Percentiles rank a stretch among this genome's conserved stretches.
Evolutionary conservation across 306 rosid genomes (phyloP).

Genomic region (Fragaria nilgerrensis): DNA sequence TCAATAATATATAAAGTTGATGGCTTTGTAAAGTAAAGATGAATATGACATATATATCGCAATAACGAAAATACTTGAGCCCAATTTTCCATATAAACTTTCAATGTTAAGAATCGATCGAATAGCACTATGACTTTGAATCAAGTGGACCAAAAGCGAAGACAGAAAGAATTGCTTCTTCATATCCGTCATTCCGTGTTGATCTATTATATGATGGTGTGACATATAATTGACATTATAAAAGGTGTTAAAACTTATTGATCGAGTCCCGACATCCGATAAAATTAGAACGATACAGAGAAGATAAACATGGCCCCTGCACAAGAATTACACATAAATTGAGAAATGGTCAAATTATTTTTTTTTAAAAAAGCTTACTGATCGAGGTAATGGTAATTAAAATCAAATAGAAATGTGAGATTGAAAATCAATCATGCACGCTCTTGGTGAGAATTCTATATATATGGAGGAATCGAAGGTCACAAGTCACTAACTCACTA

Average conservation of each 20-base stretch:
- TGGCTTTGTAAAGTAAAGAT: not conserved
- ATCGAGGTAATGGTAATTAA: not conserved
- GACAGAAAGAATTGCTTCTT: not conserved
- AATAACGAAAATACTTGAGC: not conserved
- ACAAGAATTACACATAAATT: too few relatives aligned
- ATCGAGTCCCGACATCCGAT: too few relatives aligned
- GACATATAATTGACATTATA: not conserved
- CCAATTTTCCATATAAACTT: not conserved
- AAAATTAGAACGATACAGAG: too few relatives aligned
- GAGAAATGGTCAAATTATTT: too few relatives aligned
- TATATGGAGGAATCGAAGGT: not conserved
- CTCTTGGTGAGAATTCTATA: not conserved
- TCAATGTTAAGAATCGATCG: not conserved
- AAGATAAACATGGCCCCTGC: too few relatives aligned
- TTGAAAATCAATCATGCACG: not conserved
- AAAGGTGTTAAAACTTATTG: not conserved
- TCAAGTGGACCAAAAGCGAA: not conserved
- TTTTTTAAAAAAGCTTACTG: too few relatives aligned
- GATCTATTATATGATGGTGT: not conserved
- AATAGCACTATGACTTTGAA: not conserved
- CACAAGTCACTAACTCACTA: not conserved
- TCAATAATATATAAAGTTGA: not conserved
- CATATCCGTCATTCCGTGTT: not conserved
- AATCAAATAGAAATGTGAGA: not conserved
- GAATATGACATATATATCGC: not conserved